Conservation (phyloP, 805 yeast species). For the Jamesozyma lodderae region DNA sequence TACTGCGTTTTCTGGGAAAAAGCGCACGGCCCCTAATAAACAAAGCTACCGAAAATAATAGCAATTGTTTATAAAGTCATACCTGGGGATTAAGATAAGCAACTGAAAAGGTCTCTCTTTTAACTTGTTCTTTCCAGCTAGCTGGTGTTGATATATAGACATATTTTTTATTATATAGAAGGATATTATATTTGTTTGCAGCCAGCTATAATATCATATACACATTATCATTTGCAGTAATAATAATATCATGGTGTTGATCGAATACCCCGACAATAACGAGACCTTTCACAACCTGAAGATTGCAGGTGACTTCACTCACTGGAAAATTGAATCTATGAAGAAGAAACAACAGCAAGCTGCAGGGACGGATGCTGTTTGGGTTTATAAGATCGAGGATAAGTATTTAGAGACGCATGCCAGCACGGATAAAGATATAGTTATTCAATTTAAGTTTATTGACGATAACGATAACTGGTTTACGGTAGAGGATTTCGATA, state of each 20-base stretch:
- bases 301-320: slow-evolving; percentile 33
- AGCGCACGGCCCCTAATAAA: background rate
- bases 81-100: too few species aligned
- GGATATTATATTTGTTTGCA: too few species aligned
- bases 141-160: too few species aligned
- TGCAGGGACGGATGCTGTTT: background rate
- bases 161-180: too few species aligned
- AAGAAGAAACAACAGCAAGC: slow-evolving; percentile 1
- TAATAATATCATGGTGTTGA: slow-evolving; percentile 8
- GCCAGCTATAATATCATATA: too few species aligned
- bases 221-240: too few species aligned
- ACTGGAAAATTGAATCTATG: slow-evolving; percentile 26
- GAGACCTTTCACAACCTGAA: slow-evolving; percentile 15
- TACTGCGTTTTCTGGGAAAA: background rate
- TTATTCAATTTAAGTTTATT: slow-evolving; percentile 23
- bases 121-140: too few species aligned
- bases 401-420: background rate
- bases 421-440: slow-evolving; percentile 1
- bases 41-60: too few species aligned
- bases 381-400: slow-evolving; percentile 6
- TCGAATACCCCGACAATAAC: slow-evolving; percentile 1
- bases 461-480: slow-evolving; percentile 26
- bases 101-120: too few species aligned
- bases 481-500: slow-evolving; percentile 21
- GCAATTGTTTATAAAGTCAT: too few species aligned